Base-by-base conservation (phyloP, 371 early-diverging fungal genomes). In the Mucor mucedo region DNA sequence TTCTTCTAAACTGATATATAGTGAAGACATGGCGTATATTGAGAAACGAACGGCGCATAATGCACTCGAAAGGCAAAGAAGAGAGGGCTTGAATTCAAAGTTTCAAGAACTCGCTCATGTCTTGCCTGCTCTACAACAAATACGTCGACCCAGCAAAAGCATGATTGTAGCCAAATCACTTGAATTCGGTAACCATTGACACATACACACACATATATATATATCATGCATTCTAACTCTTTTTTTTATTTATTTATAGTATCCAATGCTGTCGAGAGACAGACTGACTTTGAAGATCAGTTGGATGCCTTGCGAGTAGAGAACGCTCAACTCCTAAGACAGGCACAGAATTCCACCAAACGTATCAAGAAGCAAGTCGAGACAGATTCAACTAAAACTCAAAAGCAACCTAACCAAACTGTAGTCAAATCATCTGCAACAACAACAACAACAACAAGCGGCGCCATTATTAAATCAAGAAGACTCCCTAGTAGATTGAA, bases 21-120 rank as follows among this genome's bases (percentile, higher is more conserved):
- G 61, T 27, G 61, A 61, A 42, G 61, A 61, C 38, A 61, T 61
- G 53, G 61, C 61, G 1, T 58, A 69, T 33, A 49, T 59, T 11
- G 86, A 88, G 65, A 84, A 86, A 56, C 77, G 91, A 55, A 88
- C 89, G 14, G 90, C 84, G 27, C 93, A 93, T 70, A 93, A 93
- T 66, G 91, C 91, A 11, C 80, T 91, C 32, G 93, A 93, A 71
- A 80, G 93, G 10, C 91, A 91, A 58, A 80, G 92, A 58, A 85
- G 93, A 52, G 93, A 93, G 75, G 86, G 84, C 9, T 79, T 93
- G 33, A 91, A 91, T 68, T 75, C 76, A 39, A 87, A 88, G 60
- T 91, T 93, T 69, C 91, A 89, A 73, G 90, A 93, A 44, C 78
- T 93, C 33, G 93, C 93, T 13, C 84, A 86, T 69, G 85, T 88